Conservation (phyloP, 441 rosid genomes). For the Hypseocharis bilobata region DNA sequence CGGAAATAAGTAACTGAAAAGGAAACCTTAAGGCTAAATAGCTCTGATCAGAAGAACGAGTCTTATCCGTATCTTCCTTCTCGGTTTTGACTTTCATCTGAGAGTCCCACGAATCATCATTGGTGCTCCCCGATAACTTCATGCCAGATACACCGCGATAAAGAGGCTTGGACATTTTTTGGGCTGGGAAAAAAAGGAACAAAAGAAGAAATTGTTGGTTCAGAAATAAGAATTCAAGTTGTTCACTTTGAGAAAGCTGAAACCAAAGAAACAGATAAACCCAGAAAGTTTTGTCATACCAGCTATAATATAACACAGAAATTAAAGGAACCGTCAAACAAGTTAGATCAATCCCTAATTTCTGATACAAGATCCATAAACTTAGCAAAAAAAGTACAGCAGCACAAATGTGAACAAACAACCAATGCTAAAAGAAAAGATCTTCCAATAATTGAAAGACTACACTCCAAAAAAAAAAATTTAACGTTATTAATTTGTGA, state of each 20-base stretch:
- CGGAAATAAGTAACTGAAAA: constrained; percentile 12
- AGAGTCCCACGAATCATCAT: constrained; percentile 58
- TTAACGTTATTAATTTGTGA: not conserved
- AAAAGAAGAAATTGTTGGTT: not conserved
- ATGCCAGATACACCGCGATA: constrained; percentile 52
- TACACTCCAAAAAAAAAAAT: not conserved
- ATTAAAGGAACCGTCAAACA: not conserved
- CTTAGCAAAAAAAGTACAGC: not conserved
- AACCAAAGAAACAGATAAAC: not conserved
- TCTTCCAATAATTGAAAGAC: not conserved
- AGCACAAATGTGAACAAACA: not conserved
- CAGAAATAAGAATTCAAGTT: too few species aligned
- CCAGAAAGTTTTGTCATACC: not conserved
- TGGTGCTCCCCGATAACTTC: constrained; percentile 40
- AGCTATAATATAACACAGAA: not conserved
- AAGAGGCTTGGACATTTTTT: constrained; percentile 1
- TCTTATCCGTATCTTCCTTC: constrained; percentile 45
- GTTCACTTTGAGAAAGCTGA: not conserved
- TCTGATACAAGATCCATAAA: not conserved
- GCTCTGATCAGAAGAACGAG: not conserved
- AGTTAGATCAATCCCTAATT: not conserved
- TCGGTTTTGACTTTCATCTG: constrained; percentile 72
- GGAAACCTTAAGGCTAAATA: not conserved
- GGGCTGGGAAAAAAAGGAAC: not conserved
- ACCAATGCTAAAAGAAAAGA: not conserved